These are phyloP conservation scores for Dissophora ornata DNA, from an alignment of 192 early-diverging fungal genomes.

Conservation along the genomic window DNA sequence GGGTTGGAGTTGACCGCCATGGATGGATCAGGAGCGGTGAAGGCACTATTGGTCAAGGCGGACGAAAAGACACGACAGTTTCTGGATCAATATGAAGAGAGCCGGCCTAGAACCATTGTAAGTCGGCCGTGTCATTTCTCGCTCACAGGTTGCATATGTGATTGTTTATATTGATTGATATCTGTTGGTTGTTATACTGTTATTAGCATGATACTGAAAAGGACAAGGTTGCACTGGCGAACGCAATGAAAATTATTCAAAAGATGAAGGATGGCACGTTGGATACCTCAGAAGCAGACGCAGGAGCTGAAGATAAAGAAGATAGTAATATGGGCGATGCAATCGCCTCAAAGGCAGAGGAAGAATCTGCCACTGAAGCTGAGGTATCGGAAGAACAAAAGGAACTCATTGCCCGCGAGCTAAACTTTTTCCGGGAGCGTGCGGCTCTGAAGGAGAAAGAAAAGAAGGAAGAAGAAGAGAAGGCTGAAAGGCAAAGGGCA, in stretches of 20 bases:
- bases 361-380: constrained; percentile 17
- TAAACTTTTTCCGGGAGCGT: constrained; percentile 72
- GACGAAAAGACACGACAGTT: constrained; percentile 69
- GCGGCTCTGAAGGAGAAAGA: constrained; percentile 67
- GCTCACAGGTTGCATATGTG: too few relatives aligned
- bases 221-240: constrained; percentile 59
- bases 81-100: constrained; percentile 62
- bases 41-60: constrained; percentile 62
- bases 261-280: constrained; percentile 56
- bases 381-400: constrained; percentile 64
- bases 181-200: too few relatives aligned
- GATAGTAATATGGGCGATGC: constrained; percentile 8
- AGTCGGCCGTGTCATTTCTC: too few relatives aligned
- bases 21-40: constrained; percentile 48
- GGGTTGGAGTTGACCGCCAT: constrained; percentile 41
- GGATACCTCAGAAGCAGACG: constrained; percentile 35
- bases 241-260: constrained; percentile 57
- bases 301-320: constrained; percentile 18
- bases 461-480: constrained; percentile 62
- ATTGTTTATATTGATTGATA: too few relatives aligned
- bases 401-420: constrained; percentile 69
- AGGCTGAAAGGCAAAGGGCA: constrained; percentile 31
- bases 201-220: constrained; percentile 58
- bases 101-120: constrained; percentile 54
- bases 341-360: constrained; percentile 23